Evolutionary conservation across 345 rosid genomes (phyloP).

Genomic region (Sonneratia caseolaris): DNA sequence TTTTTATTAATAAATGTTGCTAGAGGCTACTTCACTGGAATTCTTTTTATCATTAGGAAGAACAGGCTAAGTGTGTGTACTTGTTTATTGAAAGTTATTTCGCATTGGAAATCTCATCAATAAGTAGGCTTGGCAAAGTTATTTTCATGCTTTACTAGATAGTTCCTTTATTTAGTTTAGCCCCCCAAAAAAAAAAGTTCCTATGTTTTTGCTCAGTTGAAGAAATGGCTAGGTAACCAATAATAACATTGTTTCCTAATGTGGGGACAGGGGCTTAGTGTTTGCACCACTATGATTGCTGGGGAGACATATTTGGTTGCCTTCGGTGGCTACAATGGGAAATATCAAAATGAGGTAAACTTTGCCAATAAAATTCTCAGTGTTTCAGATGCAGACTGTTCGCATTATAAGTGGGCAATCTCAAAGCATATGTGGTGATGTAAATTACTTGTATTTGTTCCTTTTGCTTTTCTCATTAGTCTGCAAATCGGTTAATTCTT

Average conservation of each 20-base stretch:
- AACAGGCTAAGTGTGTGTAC: background rate
- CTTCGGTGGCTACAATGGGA: conserved; percentile 97
- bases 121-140: background rate
- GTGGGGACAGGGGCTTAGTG: conserved; percentile 74
- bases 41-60: background rate
- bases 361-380: background rate
- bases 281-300: conserved; percentile 51
- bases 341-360: conserved; percentile 80
- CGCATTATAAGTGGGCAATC: background rate
- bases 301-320: conserved; percentile 75
- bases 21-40: background rate
- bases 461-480: background rate
- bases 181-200: no score
- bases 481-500: background rate
- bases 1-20: background rate
- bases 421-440: background rate
- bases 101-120: background rate
- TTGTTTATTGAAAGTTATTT: background rate
- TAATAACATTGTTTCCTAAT: background rate
- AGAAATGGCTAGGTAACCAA: background rate
- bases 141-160: background rate
- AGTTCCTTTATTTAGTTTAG: background rate
- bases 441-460: background rate
- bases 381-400: background rate
- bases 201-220: background rate